These are phyloP conservation scores for Parsonsia alboflavescens DNA, from an alignment of 257 asterid genomes.

Conservation along the genomic window DNA sequence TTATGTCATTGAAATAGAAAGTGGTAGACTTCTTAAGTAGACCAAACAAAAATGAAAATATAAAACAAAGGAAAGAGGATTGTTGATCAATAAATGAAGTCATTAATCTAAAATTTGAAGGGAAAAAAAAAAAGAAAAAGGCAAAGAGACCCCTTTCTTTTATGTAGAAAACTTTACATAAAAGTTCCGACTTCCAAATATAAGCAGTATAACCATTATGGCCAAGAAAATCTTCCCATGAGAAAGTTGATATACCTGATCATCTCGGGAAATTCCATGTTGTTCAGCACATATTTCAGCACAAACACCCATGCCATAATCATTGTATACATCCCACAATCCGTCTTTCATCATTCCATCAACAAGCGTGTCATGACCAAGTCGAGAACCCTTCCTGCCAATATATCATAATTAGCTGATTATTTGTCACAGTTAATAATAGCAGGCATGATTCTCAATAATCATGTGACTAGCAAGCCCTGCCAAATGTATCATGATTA, in stretches of 20 bases:
- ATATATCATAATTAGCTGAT: neutral
- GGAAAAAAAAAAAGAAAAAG: no score
- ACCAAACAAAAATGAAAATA: neutral
- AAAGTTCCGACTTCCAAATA: neutral
- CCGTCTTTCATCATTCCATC: slow-evolving; percentile 99
- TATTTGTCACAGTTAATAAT: neutral
- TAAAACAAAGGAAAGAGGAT: neutral
- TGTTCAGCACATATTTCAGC: slow-evolving; percentile 91
- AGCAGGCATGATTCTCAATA: neutral
- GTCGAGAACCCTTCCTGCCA: slow-evolving; percentile 91
- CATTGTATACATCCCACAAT: slow-evolving; percentile 91
- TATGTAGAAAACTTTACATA: neutral
- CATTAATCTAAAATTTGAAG: no score
- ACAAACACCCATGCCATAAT: slow-evolving; percentile 96
- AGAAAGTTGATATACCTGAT: slow-evolving; percentile 50
- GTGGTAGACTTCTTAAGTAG: neutral
- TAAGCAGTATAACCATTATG: neutral
- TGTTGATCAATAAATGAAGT: neutral
- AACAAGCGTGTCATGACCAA: slow-evolving; percentile 92
- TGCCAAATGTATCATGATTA: neutral
- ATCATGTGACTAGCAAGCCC: neutral
- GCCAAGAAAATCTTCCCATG: slow-evolving; percentile 4
- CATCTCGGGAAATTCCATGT: slow-evolving; percentile 78
- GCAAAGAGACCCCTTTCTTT: neutral
- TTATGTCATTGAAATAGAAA: neutral